phyloP scores from a whole-genome alignment of 441 rosid genomes.

The Brassica hybrid region DNA sequence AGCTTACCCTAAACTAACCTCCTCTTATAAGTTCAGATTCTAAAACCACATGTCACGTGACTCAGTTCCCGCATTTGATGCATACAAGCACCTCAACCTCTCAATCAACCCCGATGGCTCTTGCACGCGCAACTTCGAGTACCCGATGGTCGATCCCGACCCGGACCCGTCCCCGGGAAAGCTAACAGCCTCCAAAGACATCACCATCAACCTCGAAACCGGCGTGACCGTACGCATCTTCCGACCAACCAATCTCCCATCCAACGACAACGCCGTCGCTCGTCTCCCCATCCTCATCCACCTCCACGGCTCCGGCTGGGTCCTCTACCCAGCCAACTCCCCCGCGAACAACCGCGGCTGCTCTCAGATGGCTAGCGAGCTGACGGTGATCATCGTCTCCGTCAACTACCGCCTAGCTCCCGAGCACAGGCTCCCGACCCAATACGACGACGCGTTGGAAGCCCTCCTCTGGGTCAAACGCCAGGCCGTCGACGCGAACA shows the following conservation, averaged over 20 bases:
- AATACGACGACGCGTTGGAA: slow-evolving; percentile 51
- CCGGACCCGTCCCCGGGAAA: slow-evolving; percentile 35
- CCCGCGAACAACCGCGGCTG: slow-evolving; percentile 27
- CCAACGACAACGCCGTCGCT: slow-evolving; percentile 44
- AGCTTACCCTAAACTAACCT: not conserved
- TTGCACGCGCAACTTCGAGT: slow-evolving; percentile 39
- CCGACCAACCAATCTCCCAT: slow-evolving; percentile 45
- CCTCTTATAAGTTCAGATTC: not conserved
- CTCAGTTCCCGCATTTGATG: slow-evolving; percentile 31
- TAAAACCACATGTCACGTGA: slow-evolving; percentile 33
- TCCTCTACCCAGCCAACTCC: slow-evolving; percentile 38
- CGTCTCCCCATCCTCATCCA: slow-evolving; percentile 46
- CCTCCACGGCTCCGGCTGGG: slow-evolving; percentile 47
- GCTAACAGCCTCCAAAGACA: slow-evolving; percentile 45
- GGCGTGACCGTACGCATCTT: slow-evolving; percentile 31
- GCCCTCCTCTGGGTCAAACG: slow-evolving; percentile 46
- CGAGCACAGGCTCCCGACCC: slow-evolving; percentile 50
- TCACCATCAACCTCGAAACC: slow-evolving; percentile 36
- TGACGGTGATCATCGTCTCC: slow-evolving; percentile 46
- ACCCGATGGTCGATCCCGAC: slow-evolving; percentile 23
- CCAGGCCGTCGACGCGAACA: slow-evolving; percentile 40
- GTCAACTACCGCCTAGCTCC: slow-evolving; percentile 55
- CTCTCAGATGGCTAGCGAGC: slow-evolving; percentile 34
- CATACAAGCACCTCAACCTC: slow-evolving; percentile 42
- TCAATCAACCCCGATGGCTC: slow-evolving; percentile 41